Evolutionary conservation across 2,329 filamentous ascomycete species (phyloP).

Genomic region (Botrytis deweyae): DNA sequence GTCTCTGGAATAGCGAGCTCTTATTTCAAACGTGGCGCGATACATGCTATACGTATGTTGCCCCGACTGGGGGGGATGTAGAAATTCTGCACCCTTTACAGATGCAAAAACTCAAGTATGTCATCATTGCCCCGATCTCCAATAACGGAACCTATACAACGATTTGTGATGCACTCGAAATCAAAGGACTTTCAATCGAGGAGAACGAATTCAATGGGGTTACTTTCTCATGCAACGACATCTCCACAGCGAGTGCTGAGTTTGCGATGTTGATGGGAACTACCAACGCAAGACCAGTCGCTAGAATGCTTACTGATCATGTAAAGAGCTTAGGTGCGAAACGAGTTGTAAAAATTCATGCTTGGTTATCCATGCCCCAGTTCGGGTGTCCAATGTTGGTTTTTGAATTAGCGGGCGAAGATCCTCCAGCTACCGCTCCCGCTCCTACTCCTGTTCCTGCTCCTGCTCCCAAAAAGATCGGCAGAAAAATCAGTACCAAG

Average conservation of each 20-base stretch:
- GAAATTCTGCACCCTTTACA: neutral
- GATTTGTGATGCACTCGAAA: neutral
- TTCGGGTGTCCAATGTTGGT: neutral
- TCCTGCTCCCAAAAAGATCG: neutral
- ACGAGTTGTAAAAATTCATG: neutral
- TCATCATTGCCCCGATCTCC: neutral
- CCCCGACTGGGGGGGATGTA: neutral
- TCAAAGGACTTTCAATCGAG: neutral
- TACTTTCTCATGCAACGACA: neutral
- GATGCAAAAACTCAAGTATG: neutral
- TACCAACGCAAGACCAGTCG: neutral
- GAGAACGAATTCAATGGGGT: neutral
- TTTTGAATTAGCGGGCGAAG: neutral
- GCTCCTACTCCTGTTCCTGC: neutral
- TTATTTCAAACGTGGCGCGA: neutral
- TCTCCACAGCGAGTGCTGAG: neutral
- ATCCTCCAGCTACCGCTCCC: neutral
- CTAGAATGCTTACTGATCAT: neutral
- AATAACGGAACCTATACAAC: neutral
- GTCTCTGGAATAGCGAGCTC: conserved; percentile 2
- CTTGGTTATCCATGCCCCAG: neutral
- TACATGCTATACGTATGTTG: neutral
- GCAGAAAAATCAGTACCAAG: neutral
- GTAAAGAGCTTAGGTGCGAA: neutral
- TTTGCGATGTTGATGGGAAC: neutral